A percentile compares a stretch with the other conserved stretches of the same genome.
These are phyloP conservation scores for Sporothrix phasma DNA, from an alignment of 2,329 filamentous ascomycete species.

Conservation along the genomic window DNA sequence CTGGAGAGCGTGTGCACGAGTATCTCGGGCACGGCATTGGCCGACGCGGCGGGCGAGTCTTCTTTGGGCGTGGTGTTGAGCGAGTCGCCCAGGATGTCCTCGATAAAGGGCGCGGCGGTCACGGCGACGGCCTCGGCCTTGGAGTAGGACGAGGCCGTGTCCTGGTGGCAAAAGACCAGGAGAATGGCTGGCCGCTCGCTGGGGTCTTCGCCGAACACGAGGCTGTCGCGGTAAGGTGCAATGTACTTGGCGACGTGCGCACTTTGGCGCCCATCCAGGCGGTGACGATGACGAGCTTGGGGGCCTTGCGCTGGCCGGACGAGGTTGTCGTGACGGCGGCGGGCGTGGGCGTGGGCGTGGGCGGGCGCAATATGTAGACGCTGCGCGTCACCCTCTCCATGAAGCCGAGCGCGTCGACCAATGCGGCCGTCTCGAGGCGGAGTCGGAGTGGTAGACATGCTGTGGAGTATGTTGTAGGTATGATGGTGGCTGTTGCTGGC, in stretches of 20 bases:
- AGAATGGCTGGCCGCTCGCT: slow-evolving; percentile 39
- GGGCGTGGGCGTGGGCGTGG: background rate
- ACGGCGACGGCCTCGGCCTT: slow-evolving; percentile 27
- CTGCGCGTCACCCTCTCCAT: slow-evolving; percentile 32
- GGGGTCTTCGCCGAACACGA: slow-evolving; percentile 13
- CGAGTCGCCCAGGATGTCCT: slow-evolving; percentile 20
- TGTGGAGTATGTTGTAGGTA: background rate
- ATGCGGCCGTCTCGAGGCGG: slow-evolving; percentile 8
- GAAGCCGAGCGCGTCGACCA: slow-evolving; percentile 24
- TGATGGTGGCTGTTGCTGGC: background rate
- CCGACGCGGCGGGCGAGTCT: slow-evolving; percentile 15
- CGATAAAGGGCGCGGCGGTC: slow-evolving; percentile 33
- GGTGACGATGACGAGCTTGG: slow-evolving; percentile 38
- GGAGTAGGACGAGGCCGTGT: slow-evolving; percentile 28
- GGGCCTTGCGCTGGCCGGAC: slow-evolving; percentile 20
- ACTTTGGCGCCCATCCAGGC: slow-evolving; percentile 44
- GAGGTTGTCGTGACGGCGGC: background rate
- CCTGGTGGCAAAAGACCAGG: slow-evolving; percentile 34
- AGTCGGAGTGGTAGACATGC: background rate
- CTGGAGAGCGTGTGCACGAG: slow-evolving; percentile 45
- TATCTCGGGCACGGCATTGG: slow-evolving; percentile 25
- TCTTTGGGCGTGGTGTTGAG: background rate
- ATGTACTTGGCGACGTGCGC: slow-evolving; percentile 43
- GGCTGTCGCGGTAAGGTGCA: slow-evolving; percentile 30
- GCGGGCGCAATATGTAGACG: slow-evolving; percentile 30